Base-by-base conservation (phyloP, 2,329 filamentous ascomycete species). In the Septoria petroselini region DNA sequence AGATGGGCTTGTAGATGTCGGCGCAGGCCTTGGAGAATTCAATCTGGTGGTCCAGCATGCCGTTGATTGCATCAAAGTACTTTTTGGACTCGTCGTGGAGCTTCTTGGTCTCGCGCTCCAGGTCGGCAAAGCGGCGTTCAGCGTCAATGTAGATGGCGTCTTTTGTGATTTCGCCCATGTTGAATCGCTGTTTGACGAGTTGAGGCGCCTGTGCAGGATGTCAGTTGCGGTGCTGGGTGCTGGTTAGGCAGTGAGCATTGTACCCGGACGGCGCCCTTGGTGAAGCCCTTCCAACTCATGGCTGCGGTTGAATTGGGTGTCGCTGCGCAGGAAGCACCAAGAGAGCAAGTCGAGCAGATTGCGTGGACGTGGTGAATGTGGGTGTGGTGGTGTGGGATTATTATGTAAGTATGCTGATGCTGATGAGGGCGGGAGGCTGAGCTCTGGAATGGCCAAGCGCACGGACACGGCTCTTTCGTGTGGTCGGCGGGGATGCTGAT, bases 231-330 rank as follows among this genome's bases (percentile, higher is more conserved):
- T 15, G 23, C 30, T 33, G 9, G 38, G 23, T 40, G 27, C 18
- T 31, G 11, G 15, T n/a, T 38, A 50, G 46, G 34, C 49, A 48
- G 50, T 46, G 46, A 44, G 41, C 31, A n/a, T 44, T 84, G 69
- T 80, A 91, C 91, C 74, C 93, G 83, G 57, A 82, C 81, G 68
- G 95, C 77, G 76, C 86, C 86, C 79, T 96, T 97, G 70, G 86
- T 84, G 66, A 98, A 88, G 65, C 93, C 93, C 74, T 93, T 94
- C 79, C 95, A 91, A 81, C 91, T 96, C 93, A 98, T 97, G 68
- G 62, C 69, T 58, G 38, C 59, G 54, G 60, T 53, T 27, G 23
- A n/a, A n/a, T n/a, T n/a, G n/a, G n/a, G n/a, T n/a, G n/a, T n/a
- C n/a, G n/a, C n/a, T n/a, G n/a, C n/a, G n/a, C n/a, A n/a, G n/a